Evolutionary conservation across 176 grass and related monocot genomes (phyloP), one percentile per base, ranked within the genome.

Genomic region (Oryza glumipatula): DNA sequence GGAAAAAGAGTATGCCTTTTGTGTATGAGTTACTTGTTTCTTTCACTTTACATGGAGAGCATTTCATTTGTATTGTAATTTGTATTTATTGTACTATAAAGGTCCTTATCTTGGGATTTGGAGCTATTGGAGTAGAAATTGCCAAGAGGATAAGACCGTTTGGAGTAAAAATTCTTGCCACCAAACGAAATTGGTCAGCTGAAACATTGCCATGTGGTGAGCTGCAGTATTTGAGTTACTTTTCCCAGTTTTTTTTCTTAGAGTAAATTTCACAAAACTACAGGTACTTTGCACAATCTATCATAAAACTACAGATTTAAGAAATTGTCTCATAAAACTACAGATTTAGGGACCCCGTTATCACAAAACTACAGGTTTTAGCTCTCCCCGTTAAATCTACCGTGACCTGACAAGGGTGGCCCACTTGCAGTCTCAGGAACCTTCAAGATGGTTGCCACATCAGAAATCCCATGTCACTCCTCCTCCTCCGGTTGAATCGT

Each of bases 61-160:
- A 35, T 78, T 24, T 15, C 68, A 87, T 68, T 85, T 74, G 35
- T 74, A 15, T 61, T 17, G 11, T 52, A 77, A 63, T 65, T 22
- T 84, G 38, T 86, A 80, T 41, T 58, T 72, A 14, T 49, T 80
- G 44, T 67, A 44, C 79, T 73, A 8, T 91, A 11, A 87, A 98
- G 93, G 82, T 98, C 61, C 85, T 92, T 76, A 94, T 98, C 65
- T 84, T 98, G 41, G 96, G 96, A 46, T 98, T 98, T 65, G 96
- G 96, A 65, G 87, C 93, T 80, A 98, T 98, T 79, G 96, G 96
- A 5, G 48, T 90, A 33, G 93, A 95, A 73, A 7, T 98, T 82
- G 91, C 96, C 63, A 93, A 88, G 89, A 89, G 96, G 83, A 64
- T 98, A 71, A 91, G 73, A 80, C 83, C 93, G 10, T 98, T 98